A percentile compares a stretch with the other conserved stretches of the same genome.
Evolutionary conservation across 23 red algal genomes (phyloP).

Genomic region (Gracilariopsis chorda): DNA sequence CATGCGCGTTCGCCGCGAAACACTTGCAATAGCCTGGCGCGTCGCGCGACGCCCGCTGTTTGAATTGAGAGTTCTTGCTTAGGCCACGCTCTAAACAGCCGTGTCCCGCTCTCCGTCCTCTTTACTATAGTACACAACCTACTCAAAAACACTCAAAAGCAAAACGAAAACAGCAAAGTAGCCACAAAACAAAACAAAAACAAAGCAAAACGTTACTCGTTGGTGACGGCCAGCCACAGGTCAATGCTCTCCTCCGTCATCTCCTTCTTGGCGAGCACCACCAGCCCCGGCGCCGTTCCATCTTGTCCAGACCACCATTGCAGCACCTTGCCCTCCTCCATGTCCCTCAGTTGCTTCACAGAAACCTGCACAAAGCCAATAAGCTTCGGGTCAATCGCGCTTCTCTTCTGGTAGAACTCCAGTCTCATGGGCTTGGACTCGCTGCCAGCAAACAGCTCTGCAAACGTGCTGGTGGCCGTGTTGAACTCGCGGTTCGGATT

Average conservation of each 20-base stretch:
- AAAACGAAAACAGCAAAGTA: too few species aligned
- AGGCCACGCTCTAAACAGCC: too few species aligned
- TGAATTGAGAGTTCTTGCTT: too few species aligned
- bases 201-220: constrained; percentile 42
- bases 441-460: constrained; percentile 48
- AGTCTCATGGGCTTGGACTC: constrained; percentile 63
- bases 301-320: constrained; percentile 81
- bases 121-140: too few species aligned
- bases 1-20: too few species aligned
- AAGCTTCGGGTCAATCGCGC: constrained; percentile 69
- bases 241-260: constrained; percentile 47
- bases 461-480: constrained; percentile 34
- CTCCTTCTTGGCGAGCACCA: constrained; percentile 65
- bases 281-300: constrained; percentile 53
- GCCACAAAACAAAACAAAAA: too few species aligned
- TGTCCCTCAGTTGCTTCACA: constrained; percentile 50
- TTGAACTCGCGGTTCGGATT: constrained; percentile 58
- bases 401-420: constrained; percentile 72
- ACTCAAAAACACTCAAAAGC: too few species aligned
- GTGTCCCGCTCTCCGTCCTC: too few species aligned
- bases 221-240: constrained; percentile 70
- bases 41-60: too few species aligned
- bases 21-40: too few species aligned
- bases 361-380: constrained; percentile 68
- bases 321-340: constrained; percentile 73